Percentiles rank a stretch among this genome's conserved stretches.
Evolutionary conservation across 768 basidiomycete species (phyloP).

Genomic region (Boletus reticulatus): DNA sequence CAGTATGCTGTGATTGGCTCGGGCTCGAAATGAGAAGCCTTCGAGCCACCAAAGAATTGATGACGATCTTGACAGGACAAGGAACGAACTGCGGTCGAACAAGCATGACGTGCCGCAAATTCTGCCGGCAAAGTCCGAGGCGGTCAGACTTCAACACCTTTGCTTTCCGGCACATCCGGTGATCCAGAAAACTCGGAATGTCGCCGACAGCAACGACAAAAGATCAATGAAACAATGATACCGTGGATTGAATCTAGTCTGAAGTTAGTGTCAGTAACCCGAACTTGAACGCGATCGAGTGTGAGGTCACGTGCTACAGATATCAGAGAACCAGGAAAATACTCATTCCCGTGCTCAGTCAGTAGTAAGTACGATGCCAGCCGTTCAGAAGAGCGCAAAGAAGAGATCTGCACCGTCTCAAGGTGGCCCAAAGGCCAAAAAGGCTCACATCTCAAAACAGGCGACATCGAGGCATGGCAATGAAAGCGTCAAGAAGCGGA

Average conservation of each 20-base stretch:
- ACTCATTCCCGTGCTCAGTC: no score
- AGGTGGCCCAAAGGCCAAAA: constrained; percentile 51
- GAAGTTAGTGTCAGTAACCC: no score
- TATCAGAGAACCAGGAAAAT: not conserved
- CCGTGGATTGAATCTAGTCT: no score
- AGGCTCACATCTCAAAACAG: constrained; percentile 43
- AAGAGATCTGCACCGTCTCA: constrained; percentile 52
- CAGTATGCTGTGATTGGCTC: constrained; percentile 8
- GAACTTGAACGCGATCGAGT: not conserved
- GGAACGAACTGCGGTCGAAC: constrained; percentile 9
- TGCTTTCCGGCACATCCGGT: not conserved
- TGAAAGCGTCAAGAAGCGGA: constrained; percentile 53
- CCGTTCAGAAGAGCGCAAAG: constrained; percentile 40
- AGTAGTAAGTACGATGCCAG: no score
- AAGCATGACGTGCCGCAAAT: constrained; percentile 3
- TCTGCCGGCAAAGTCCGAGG: constrained; percentile 14
- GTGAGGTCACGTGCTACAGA: constrained; percentile 18
- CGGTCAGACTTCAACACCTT: not conserved
- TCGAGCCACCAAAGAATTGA: constrained; percentile 17
- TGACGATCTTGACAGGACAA: constrained; percentile 25
- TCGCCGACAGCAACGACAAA: no score
- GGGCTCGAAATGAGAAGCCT: not conserved
- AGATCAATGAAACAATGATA: no score
- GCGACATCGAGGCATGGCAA: constrained; percentile 13
- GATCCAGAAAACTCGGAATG: not conserved